phyloP scores from a whole-genome alignment of 2,329 filamentous ascomycete species.

The Epichloe gansuensis region DNA sequence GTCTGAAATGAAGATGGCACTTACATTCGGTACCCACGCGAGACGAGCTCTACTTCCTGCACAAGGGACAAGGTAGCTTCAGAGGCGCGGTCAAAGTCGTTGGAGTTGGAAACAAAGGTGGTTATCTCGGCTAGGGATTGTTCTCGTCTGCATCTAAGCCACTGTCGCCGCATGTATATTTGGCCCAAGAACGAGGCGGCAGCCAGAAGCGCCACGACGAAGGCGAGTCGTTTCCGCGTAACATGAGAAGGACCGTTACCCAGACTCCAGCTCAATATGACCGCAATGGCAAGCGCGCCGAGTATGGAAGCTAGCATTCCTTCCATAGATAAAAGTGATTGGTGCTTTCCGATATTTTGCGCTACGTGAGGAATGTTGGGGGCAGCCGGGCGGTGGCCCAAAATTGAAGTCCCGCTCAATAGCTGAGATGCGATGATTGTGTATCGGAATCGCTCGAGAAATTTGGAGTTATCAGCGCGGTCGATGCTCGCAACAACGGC shows the following conservation, averaged over 20 bases:
- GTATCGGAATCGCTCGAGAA: slow-evolving; percentile 88
- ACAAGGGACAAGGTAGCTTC: slow-evolving; percentile 69
- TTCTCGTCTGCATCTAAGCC: slow-evolving; percentile 65
- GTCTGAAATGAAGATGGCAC: slow-evolving; percentile 19
- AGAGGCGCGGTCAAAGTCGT: slow-evolving; percentile 68
- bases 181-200: slow-evolving; percentile 47
- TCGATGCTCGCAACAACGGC: slow-evolving; percentile 62
- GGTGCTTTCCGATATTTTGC: slow-evolving; percentile 9
- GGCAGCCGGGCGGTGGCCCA: slow-evolving; percentile 19
- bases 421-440: slow-evolving; percentile 86
- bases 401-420: slow-evolving; percentile 55
- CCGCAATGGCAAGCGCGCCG: slow-evolving; percentile 52
- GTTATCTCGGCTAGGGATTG: slow-evolving; percentile 61
- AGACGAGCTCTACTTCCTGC: slow-evolving; percentile 92
- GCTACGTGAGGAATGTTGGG: slow-evolving; percentile 9
- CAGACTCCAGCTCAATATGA: slow-evolving; percentile 60
- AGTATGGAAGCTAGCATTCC: slow-evolving; percentile 35
- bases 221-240: slow-evolving; percentile 43
- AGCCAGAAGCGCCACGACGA: slow-evolving; percentile 39
- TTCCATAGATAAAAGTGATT: slow-evolving; percentile 28
- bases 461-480: slow-evolving; percentile 67
- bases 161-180: slow-evolving; percentile 64
- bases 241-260: slow-evolving; percentile 36
- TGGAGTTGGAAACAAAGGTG: slow-evolving; percentile 58
- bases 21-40: slow-evolving; percentile 75